Evolutionary conservation across 2,329 filamentous ascomycete species (phyloP), one percentile per base, ranked within the genome.

Genomic region (Colletotrichum horii): DNA sequence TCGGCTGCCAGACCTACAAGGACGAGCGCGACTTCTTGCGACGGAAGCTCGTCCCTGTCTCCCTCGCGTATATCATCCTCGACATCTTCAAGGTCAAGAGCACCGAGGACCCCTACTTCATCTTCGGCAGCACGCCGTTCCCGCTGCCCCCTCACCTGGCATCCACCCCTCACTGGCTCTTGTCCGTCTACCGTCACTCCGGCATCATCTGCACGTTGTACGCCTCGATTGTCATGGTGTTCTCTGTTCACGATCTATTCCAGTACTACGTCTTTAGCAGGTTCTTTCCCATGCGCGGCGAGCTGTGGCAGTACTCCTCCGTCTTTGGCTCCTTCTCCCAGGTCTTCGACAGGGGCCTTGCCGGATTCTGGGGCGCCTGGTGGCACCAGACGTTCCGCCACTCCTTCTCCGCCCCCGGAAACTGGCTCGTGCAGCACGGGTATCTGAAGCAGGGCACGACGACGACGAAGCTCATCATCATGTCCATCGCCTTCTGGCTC

Each of bases 381-480:
- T 98, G 96, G 96, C 96, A 98, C 83, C 96, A 98, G 84, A 93
- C 93, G 4, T 97, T 98, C 85, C 93, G 96, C 1, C 89, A 92
- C 71, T 92, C 91, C 4, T 96, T 96, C 80, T 85, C 90, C 52
- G 89, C 92, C 6, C 93, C 93, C 0, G 85, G 89, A 0, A 83
- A 83, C 3, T 90, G 86, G 79, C 79, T 93, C 71, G 82, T 83
- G 11, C 78, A 82, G 76, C 69, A 76, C 55, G 84, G 88, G 22
- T 82, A 87, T 78, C 65, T 91, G 74, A 79, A 77, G 76, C 78
- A 81, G 78, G 79, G 83, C 68, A 79, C 83, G 34, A n/a, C 76
- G 73, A 15, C 79, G 69, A 80, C 82, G 3, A 80, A 86, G 70
- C 61, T 85, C 32, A 69, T 85, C 4, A 84, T 85, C 3, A 72